Evolutionary conservation across 306 rosid genomes (phyloP).

Genomic region (Begonia fuchsioides): DNA sequence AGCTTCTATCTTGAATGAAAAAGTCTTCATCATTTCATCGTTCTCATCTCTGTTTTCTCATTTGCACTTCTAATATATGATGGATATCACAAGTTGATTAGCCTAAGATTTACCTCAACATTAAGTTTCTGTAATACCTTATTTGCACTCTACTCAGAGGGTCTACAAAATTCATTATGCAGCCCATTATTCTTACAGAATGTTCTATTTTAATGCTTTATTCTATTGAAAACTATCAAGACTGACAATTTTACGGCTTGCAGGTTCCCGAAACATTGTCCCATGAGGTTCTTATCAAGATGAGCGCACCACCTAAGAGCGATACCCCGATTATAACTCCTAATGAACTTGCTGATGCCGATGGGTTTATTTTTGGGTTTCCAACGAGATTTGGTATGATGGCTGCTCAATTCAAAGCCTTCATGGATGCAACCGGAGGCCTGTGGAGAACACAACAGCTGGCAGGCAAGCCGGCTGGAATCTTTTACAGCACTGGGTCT

Average conservation of each 20-base stretch:
- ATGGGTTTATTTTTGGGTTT: slow-evolving; percentile 78
- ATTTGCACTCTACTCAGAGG: too few species aligned
- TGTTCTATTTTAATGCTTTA: too few species aligned
- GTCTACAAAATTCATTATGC: too few species aligned
- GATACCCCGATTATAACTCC: slow-evolving; percentile 60
- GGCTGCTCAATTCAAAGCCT: slow-evolving; percentile 95
- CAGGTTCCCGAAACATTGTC: slow-evolving; percentile 83
- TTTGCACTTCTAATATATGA: too few species aligned
- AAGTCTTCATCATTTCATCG: too few species aligned
- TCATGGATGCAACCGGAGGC: slow-evolving; percentile 78
- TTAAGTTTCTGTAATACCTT: too few species aligned
- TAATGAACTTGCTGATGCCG: slow-evolving; percentile 67
- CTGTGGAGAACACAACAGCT: slow-evolving; percentile 84
- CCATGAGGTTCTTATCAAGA: slow-evolving; percentile 68
- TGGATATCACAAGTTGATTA: too few species aligned
- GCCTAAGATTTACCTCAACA: too few species aligned
- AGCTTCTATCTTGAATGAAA: too few species aligned
- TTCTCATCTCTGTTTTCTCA: too few species aligned
- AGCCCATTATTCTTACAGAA: too few species aligned
- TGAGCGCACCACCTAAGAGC: slow-evolving; percentile 95
- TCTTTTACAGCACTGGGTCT: slow-evolving; percentile 90
- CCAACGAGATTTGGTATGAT: slow-evolving; percentile 98
- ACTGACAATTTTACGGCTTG: slow-evolving; percentile 13
- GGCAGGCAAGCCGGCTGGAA: slow-evolving; percentile 89
- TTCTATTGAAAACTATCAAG: background rate